phyloP scores from a whole-genome alignment of 2,329 filamentous ascomycete genomes.

The Fusarium austroafricanum region DNA sequence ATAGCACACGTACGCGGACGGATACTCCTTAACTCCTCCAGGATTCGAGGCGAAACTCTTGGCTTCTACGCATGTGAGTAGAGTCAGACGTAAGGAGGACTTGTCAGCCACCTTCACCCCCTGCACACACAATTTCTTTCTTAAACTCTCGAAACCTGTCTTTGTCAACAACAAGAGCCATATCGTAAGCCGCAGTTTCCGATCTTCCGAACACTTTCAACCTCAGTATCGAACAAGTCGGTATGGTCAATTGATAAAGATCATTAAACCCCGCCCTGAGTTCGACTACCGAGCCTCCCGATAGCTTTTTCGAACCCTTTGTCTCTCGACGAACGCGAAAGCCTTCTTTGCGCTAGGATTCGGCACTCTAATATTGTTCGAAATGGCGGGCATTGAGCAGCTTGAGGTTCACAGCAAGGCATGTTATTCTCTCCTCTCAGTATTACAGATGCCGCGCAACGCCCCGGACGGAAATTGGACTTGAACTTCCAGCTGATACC shows the following conservation, averaged over 20 bases:
- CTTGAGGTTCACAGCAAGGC: constrained; percentile 98
- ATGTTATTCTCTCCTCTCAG: constrained; percentile 41
- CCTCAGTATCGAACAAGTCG: constrained; percentile 36
- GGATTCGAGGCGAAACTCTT: constrained; percentile 29
- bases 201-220: constrained; percentile 24
- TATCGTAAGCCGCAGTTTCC: constrained; percentile 28
- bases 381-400: constrained; percentile 95
- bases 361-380: constrained; percentile 33
- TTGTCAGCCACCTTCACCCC: constrained; percentile 32
- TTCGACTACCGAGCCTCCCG: constrained; percentile 15
- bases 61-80: constrained; percentile 33
- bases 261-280: constrained; percentile 26
- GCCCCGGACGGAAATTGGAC: not conserved
- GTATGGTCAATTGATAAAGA: constrained; percentile 39
- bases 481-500: constrained; percentile 38
- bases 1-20: constrained; percentile 36
- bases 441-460: not conserved
- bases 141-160: constrained; percentile 28
- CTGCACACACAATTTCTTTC: constrained; percentile 23
- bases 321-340: constrained; percentile 17
- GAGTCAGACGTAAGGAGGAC: constrained; percentile 23
- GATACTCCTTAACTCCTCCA: constrained; percentile 25
- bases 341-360: not conserved
- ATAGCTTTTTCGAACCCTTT: constrained; percentile 9
- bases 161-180: constrained; percentile 18